A percentile compares a stretch with the other conserved stretches of the same genome.
phyloP scores from a whole-genome alignment of 1,284 basidiomycete species.

The Cryptococcus jaspeensis region DNA sequence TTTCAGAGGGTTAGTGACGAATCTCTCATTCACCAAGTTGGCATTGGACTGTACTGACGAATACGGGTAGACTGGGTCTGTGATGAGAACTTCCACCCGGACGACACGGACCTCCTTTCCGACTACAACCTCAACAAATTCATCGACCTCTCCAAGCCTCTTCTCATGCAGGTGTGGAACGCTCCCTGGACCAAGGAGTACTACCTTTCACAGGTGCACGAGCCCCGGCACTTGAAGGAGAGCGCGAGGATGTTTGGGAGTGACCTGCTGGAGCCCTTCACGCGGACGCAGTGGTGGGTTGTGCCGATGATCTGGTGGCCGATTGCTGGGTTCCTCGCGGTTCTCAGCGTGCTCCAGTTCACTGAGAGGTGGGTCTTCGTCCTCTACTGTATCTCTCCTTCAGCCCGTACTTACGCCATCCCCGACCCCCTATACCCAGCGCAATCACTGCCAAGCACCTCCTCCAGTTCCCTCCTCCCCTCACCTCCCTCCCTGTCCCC shows the following conservation, averaged over 20 bases:
- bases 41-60: not conserved
- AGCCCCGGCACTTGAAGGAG: conserved; percentile 84
- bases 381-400: not conserved
- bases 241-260: conserved; percentile 86
- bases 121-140: conserved; percentile 89
- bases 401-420: not conserved
- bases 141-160: conserved; percentile 82
- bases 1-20: conserved; percentile 67
- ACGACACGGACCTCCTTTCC: conserved; percentile 72
- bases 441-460: conserved; percentile 37
- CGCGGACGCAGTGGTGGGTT: conserved; percentile 90
- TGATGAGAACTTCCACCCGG: conserved; percentile 82
- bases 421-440: conserved; percentile 12
- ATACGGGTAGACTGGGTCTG: conserved; percentile 71
- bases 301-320: conserved; percentile 91
- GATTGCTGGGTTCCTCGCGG: conserved; percentile 76
- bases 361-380: conserved; percentile 49
- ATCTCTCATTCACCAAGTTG: not conserved
- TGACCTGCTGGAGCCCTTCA: conserved; percentile 76
- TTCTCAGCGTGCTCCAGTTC: conserved; percentile 81
- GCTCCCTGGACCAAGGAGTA: conserved; percentile 73
- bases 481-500: conserved; percentile 29
- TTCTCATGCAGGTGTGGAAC: conserved; percentile 53
- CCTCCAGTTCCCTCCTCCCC: conserved; percentile 27
- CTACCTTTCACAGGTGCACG: conserved; percentile 94